Evolutionary conservation across 495 filamentous ascomycete genomes (phyloP).

Genomic region (Neurospora sp.): DNA sequence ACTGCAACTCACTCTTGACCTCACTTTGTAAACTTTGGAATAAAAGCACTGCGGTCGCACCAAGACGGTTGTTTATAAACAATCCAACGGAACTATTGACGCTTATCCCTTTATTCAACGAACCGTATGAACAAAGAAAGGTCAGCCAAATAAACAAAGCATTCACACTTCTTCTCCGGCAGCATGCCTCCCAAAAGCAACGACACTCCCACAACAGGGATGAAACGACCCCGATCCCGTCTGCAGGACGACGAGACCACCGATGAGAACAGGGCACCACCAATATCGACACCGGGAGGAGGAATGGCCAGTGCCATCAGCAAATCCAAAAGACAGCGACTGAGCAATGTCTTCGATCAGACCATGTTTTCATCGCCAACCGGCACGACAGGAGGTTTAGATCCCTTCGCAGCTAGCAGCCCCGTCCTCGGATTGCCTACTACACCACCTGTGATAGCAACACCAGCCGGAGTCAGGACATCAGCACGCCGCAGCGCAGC

Average conservation of each 20-base stretch:
- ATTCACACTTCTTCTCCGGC: background rate
- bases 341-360: background rate
- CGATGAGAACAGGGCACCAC: background rate
- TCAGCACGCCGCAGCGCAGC: background rate
- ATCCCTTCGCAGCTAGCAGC: background rate
- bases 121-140: background rate
- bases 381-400: background rate
- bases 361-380: background rate
- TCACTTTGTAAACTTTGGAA: background rate
- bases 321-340: background rate
- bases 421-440: background rate
- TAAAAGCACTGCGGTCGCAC: background rate
- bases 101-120: background rate
- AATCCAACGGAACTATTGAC: background rate
- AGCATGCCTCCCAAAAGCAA: background rate
- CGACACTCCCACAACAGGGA: background rate
- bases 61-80: background rate
- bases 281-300: background rate
- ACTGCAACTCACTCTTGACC: background rate
- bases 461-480: background rate
- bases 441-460: background rate
- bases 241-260: background rate
- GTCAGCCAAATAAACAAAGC: background rate
- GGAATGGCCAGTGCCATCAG: background rate
- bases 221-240: background rate